Evolutionary conservation across 345 rosid species (phyloP).

Genomic region (Melaleuca quinquenervia): DNA sequence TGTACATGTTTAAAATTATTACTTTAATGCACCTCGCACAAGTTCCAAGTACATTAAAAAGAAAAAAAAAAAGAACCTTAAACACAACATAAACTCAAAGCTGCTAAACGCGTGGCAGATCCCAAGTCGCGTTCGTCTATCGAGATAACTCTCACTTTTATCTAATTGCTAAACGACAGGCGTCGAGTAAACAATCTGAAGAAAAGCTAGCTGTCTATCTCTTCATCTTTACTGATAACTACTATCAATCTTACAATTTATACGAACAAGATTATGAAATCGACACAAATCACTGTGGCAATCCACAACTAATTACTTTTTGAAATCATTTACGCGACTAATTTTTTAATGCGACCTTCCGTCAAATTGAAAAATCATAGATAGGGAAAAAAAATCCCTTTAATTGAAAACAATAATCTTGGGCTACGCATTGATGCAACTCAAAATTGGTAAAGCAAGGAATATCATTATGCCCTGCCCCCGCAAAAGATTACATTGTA

Average conservation of each 20-base stretch:
- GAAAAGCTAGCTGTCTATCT: background rate
- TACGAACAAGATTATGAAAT: background rate
- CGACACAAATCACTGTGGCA: background rate
- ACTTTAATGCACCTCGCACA: background rate
- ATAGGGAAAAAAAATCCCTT: background rate
- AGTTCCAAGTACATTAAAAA: background rate
- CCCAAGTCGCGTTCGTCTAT: background rate
- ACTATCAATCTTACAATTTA: background rate
- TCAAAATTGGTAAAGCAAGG: background rate
- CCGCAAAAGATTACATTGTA: background rate
- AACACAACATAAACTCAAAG: background rate
- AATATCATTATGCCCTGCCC: background rate
- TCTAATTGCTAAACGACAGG: background rate
- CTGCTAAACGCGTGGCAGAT: background rate
- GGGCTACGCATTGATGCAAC: background rate
- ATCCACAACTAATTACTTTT: background rate
- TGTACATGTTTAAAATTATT: background rate
- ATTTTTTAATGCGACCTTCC: background rate
- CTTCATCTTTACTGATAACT: background rate
- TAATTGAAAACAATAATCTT: background rate
- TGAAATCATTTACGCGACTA: background rate
- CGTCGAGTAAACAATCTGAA: background rate
- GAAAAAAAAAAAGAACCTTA: background rate
- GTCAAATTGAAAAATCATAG: background rate
- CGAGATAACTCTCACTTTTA: background rate